Evolutionary conservation across 2,329 filamentous ascomycete species (phyloP).

Genomic region (Fonsecaea multimorphosa): DNA sequence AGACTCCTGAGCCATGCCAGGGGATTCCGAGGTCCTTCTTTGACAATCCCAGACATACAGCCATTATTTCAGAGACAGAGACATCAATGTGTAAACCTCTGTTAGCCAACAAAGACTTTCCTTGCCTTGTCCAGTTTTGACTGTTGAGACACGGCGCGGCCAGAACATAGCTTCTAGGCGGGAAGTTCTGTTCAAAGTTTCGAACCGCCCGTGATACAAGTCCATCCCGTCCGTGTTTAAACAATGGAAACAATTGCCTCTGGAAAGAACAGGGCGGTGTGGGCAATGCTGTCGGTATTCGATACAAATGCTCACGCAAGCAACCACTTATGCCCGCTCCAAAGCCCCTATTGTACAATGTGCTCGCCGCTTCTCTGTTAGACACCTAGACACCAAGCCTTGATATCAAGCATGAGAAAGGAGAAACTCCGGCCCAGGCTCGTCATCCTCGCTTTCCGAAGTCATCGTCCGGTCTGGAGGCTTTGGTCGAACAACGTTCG

Average conservation of each 20-base stretch:
- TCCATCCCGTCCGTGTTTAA: neutral
- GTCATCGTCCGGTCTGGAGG: constrained; percentile 13
- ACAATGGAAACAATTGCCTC: neutral
- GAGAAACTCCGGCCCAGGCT: constrained; percentile 40
- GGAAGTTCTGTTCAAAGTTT: neutral
- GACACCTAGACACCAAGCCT: no score
- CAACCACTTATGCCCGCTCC: neutral
- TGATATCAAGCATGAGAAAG: constrained; percentile 35
- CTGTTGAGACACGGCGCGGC: neutral
- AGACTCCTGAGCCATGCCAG: neutral
- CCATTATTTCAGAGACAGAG: neutral
- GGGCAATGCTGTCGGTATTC: no score
- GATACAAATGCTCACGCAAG: no score
- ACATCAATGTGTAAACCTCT: neutral
- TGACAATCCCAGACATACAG: neutral
- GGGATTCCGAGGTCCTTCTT: neutral
- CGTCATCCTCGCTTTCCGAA: constrained; percentile 40
- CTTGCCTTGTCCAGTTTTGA: neutral
- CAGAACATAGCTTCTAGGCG: neutral
- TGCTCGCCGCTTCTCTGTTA: no score
- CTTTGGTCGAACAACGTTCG: constrained; percentile 12
- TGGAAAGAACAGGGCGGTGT: no score
- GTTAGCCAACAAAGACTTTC: neutral
- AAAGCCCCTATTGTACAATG: neutral
- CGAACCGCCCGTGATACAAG: neutral